These are phyloP conservation scores for Globisporangium yorkense DNA, from an alignment of 352 stramenopile genomes.

Conservation along the genomic window DNA sequence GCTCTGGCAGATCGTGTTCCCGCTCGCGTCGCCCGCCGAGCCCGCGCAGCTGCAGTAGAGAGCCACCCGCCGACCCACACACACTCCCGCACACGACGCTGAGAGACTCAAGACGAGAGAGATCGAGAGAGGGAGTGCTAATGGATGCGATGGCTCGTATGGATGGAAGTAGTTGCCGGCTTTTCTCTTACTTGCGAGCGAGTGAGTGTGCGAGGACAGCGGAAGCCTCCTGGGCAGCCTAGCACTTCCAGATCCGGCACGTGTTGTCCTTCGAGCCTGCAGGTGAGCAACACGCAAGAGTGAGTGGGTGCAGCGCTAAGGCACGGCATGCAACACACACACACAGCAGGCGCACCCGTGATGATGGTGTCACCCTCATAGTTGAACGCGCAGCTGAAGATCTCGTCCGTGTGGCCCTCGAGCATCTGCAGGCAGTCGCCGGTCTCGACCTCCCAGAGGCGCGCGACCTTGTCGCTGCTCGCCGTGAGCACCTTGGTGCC, in stretches of 20 bases:
- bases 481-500: slow-evolving; percentile 93
- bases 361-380: slow-evolving; percentile 97
- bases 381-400: slow-evolving; percentile 96
- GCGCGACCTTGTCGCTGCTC: slow-evolving; percentile 91
- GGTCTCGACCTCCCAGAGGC: slow-evolving; percentile 92
- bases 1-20: slow-evolving; percentile 70
- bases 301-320: too few species aligned
- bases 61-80: too few species aligned
- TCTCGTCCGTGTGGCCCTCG: slow-evolving; percentile 96
- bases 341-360: slow-evolving; percentile 65
- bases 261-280: slow-evolving; percentile 83
- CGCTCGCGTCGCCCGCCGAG: slow-evolving; percentile 58
- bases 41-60: slow-evolving; percentile 35
- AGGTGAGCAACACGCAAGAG: not conserved
- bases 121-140: not conserved
- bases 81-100: not conserved
- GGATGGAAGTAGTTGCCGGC: not conserved
- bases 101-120: not conserved
- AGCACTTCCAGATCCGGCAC: slow-evolving; percentile 82
- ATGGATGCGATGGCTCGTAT: slow-evolving; percentile 1
- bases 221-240: slow-evolving; percentile 1
- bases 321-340: not conserved
- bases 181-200: not conserved
- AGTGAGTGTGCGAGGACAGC: not conserved
- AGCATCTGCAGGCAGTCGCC: slow-evolving; percentile 93